Evolutionary conservation across 2,329 filamentous ascomycete species (phyloP), one percentile per base, ranked within the genome.

Genomic region (Mariannaea sp.): DNA sequence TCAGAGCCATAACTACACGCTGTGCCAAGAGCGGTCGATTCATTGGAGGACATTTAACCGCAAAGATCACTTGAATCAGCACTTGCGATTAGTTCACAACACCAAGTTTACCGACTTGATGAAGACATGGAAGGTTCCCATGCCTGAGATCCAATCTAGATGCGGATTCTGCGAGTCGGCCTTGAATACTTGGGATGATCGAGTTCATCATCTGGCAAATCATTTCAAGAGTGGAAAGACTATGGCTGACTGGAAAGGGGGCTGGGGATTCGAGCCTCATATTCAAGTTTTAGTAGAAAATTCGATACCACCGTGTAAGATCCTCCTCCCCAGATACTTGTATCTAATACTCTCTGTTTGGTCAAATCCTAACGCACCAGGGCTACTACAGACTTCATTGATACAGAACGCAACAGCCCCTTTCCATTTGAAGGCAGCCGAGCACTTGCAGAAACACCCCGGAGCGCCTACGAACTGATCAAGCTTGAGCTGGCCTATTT

Each of bases 21-120:
- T 74, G 17, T 85, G 83, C 61, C 75, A 77, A 32, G 78, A 81
- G 36, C 78, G 81, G 13, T 62, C 67, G 1, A 41, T 69, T 3
- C 63, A 67, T 40, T 78, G 81, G 33, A 73, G 74, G 14, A 73
- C 73, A 0, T 76, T 75, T 48, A 73, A 73, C 46, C 61, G 74
- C 7, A 76, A 75, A 54, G 74, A 76, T 33, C 73, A 76, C 43
- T 62, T 76, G 3, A 65, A 71, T 2, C 74, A 76, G 47, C 74
- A 76, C 48, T 53, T 76, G 14, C 70, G 72, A 42, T 64, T 74
- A 13, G 69, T 75, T 1, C 73, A 76, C 50, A 67, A 70, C 38
- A 53, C 58, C 16, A 80, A 79, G 67, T 73, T 44, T 56, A 20
- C 49, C 1, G 36, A 35, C 24, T 35, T 53, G 2, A 59, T 59